phyloP scores from a whole-genome alignment of 2,329 filamentous ascomycete species.

The Fusarium pseudocircinatum region DNA sequence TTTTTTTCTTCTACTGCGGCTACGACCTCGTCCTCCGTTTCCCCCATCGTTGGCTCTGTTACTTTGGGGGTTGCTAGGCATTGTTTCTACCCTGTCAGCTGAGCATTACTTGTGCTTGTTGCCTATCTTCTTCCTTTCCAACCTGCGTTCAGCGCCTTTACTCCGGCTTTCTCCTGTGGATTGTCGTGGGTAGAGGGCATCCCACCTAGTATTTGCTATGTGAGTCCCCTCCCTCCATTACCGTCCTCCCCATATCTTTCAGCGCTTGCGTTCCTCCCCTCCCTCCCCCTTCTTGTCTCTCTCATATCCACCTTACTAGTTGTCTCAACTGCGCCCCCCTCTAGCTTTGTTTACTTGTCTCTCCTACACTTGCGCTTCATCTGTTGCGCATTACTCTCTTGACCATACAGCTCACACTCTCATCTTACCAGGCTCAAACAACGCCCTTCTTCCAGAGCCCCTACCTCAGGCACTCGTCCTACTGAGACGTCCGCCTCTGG shows the following conservation, averaged over 20 bases:
- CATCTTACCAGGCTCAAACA: constrained; percentile 40
- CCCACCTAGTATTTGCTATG: constrained; percentile 53
- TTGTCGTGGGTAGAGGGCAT: constrained; percentile 59
- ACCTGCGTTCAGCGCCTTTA: constrained; percentile 49
- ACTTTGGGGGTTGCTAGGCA: constrained; percentile 37
- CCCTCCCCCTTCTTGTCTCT: constrained; percentile 29
- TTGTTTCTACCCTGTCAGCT: constrained; percentile 32
- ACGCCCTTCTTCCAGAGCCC: constrained; percentile 41
- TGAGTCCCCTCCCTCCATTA: constrained; percentile 48
- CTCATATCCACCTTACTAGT: constrained; percentile 19
- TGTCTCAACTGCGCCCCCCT: constrained; percentile 33
- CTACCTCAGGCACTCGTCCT: constrained; percentile 35
- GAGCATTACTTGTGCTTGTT: constrained; percentile 25
- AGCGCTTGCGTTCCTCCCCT: constrained; percentile 20
- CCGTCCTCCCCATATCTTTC: constrained; percentile 29
- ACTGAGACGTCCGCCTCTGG: constrained; percentile 46
- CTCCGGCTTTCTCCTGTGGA: constrained; percentile 57
- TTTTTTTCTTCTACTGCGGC: constrained; percentile 24
- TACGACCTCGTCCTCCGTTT: constrained; percentile 36
- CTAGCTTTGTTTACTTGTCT: constrained; percentile 32
- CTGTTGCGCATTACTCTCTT: background rate
- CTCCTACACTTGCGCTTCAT: constrained; percentile 14
- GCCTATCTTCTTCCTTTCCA: constrained; percentile 20
- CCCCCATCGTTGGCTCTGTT: constrained; percentile 30
- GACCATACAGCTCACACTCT: constrained; percentile 34